phyloP scores from a whole-genome alignment of 2,329 filamentous ascomycete genomes.

The Penicillium sp. region DNA sequence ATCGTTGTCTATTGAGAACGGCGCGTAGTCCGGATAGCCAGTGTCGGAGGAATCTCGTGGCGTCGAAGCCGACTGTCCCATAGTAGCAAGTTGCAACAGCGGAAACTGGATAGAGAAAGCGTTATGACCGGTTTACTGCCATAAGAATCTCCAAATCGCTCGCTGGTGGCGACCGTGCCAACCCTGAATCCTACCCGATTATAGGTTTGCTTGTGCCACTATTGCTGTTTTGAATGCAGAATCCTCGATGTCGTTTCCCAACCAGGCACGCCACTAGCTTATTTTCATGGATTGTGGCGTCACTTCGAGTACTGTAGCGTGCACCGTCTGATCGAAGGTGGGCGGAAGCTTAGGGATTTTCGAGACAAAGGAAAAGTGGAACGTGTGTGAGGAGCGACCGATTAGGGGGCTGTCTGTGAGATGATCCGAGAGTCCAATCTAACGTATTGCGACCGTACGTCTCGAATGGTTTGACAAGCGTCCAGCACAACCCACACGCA shows the following conservation, averaged over 20 bases:
- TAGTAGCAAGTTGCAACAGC: conserved; percentile 35
- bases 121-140: conserved; percentile 34
- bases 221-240: neutral
- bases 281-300: neutral
- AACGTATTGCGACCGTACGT: conserved; percentile 13
- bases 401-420: conserved; percentile 6
- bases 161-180: conserved; percentile 15
- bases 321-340: neutral
- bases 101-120: conserved; percentile 22
- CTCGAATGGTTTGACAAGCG: conserved; percentile 19
- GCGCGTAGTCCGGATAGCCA: conserved; percentile 26
- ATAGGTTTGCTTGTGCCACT: neutral
- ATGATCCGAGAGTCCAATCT: conserved; percentile 13
- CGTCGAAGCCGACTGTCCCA: conserved; percentile 48
- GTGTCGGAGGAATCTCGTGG: conserved; percentile 39
- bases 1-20: conserved; percentile 24
- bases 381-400: neutral
- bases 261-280: neutral
- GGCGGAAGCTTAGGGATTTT: conserved; percentile 1
- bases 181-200: neutral
- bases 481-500: conserved; percentile 19
- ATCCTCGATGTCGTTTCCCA: neutral
- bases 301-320: neutral
- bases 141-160: conserved; percentile 24
- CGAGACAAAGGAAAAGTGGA: conserved; percentile 15